These are phyloP conservation scores for Moricandia moricandioides DNA, from an alignment of 345 rosid genomes.

Conservation along the genomic window DNA sequence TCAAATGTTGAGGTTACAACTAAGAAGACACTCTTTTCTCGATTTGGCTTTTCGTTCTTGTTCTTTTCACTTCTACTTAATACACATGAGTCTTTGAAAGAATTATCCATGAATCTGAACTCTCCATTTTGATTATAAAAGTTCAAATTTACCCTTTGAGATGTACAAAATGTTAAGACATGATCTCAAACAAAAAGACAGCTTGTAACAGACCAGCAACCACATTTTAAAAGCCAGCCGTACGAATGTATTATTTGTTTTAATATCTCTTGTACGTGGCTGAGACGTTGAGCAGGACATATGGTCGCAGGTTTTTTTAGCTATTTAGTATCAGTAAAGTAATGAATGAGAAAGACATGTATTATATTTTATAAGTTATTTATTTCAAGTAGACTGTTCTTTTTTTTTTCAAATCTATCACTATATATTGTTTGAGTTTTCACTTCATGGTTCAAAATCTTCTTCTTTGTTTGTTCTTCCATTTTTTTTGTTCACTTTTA, in stretches of 20 bases:
- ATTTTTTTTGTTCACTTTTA: background rate
- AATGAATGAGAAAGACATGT: background rate
- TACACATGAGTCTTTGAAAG: background rate
- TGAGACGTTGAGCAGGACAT: background rate
- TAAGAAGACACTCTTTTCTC: constrained; percentile 45
- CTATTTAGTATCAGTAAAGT: background rate
- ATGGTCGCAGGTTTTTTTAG: background rate
- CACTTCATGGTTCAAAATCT: background rate
- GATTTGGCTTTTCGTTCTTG: constrained; percentile 45
- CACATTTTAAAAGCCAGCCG: background rate
- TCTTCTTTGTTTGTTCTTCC: background rate
- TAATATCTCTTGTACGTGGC: background rate
- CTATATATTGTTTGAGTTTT: background rate
- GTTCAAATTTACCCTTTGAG: background rate
- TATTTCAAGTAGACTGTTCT: background rate
- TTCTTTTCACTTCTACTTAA: constrained; percentile 35
- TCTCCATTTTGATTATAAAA: background rate
- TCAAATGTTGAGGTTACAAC: constrained; percentile 29
- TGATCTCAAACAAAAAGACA: background rate
- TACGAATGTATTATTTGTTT: background rate
- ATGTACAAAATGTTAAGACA: background rate
- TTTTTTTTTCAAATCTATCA: background rate
- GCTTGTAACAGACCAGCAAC: background rate
- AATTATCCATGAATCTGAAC: background rate
- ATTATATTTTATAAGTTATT: background rate